Evolutionary conservation across 106 monocot species (phyloP).

Genomic region (Dendrobium nobile): DNA sequence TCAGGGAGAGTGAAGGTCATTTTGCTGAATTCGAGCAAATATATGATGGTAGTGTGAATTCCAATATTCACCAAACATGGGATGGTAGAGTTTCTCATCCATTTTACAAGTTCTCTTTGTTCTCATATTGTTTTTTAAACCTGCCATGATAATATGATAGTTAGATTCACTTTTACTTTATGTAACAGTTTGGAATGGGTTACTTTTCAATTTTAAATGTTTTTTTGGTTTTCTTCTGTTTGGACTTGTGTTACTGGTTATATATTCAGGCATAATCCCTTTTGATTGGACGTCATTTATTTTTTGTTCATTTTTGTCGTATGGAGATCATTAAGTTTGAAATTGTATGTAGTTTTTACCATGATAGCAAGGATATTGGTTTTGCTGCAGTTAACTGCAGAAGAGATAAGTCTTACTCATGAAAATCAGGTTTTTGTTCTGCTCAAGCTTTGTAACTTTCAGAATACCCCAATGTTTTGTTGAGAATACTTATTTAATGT

Average conservation of each 20-base stretch:
- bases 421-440: neutral
- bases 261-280: conserved; percentile 1
- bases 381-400: neutral
- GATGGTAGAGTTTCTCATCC: conserved; percentile 33
- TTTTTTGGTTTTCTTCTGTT: neutral
- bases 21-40: conserved; percentile 56
- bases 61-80: conserved; percentile 27
- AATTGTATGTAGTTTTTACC: neutral
- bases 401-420: neutral
- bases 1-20: conserved; percentile 21
- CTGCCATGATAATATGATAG: neutral
- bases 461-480: neutral
- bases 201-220: neutral
- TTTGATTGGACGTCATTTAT: neutral
- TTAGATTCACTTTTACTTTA: neutral
- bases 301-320: neutral
- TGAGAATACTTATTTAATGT: neutral
- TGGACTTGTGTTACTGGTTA: neutral
- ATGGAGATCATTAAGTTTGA: neutral
- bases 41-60: conserved; percentile 27
- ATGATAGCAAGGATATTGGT: neutral
- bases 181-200: neutral
- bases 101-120: neutral
- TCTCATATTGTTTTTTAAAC: neutral
- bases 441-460: neutral